These are phyloP conservation scores for Fagopyrum esculentum DNA, from an alignment of 148 eudicot genomes.

Conservation along the genomic window DNA sequence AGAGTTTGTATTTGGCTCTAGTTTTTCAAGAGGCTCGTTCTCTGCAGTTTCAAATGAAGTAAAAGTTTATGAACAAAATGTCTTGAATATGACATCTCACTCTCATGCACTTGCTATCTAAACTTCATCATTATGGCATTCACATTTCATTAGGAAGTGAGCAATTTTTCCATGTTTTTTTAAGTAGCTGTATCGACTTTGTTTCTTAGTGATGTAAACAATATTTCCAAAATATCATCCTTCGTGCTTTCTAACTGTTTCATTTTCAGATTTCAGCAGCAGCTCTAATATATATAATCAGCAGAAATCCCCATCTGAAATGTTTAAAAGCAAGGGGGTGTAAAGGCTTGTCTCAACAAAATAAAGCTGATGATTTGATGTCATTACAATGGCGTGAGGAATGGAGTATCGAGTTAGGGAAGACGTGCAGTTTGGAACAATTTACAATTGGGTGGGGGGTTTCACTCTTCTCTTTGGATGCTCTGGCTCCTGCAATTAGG, in stretches of 20 bases:
- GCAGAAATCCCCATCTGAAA: constrained; percentile 48
- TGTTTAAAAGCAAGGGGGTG: constrained; percentile 63
- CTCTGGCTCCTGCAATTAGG: constrained; percentile 43
- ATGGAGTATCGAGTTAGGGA: constrained; percentile 35
- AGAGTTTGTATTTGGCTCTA: neutral
- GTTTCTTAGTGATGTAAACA: neutral
- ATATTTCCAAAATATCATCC: neutral
- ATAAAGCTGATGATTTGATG: constrained; percentile 16
- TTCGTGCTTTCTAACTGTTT: constrained; percentile 12
- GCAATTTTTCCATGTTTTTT: neutral
- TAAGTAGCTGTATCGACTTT: neutral
- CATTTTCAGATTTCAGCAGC: constrained; percentile 56
- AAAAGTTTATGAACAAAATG: neutral
- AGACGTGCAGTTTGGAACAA: constrained; percentile 58
- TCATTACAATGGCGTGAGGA: constrained; percentile 22
- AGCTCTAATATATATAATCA: constrained; percentile 43
- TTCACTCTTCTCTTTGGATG: constrained; percentile 40
- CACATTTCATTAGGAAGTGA: neutral
- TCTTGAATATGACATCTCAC: too few relatives aligned
- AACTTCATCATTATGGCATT: neutral
- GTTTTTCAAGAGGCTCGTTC: neutral
- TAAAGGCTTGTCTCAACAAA: constrained; percentile 29
- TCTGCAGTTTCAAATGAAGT: neutral
- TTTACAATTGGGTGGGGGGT: constrained; percentile 85
- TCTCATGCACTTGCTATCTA: neutral